Conservation (phyloP, 1,284 basidiomycete species). For the Boletus nobilissimus region DNA sequence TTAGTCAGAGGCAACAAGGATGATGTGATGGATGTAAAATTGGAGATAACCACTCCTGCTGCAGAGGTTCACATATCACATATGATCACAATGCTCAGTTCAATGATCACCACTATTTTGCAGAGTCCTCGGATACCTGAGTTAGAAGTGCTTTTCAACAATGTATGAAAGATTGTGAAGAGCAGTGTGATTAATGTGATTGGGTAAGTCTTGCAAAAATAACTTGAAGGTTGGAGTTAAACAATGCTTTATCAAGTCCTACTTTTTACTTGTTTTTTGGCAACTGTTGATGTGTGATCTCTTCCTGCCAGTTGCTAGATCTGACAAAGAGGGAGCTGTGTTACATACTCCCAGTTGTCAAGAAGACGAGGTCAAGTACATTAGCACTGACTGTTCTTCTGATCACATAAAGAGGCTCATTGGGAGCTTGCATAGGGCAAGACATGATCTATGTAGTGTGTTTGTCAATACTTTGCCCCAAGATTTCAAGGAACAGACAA, state of each 20-base stretch:
- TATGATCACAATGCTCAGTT: conserved; percentile 8
- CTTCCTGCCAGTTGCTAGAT: conserved; percentile 71
- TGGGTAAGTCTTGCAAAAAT: conserved; percentile 62
- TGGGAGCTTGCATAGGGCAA: conserved; percentile 65
- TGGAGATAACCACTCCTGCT: conserved; percentile 27
- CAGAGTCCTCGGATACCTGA: conserved; percentile 83
- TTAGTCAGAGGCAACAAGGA: conserved; percentile 57
- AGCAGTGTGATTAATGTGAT: conserved; percentile 70
- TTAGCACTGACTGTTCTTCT: conserved; percentile 69
- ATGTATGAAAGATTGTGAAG: conserved; percentile 75
- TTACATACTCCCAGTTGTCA: conserved; percentile 67
- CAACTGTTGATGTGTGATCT: conserved; percentile 91
- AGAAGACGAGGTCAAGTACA: conserved; percentile 69
- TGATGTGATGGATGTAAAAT: conserved; percentile 62
- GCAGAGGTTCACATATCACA: conserved; percentile 37
- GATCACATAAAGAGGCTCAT: conserved; percentile 66
- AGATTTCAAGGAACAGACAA: conserved; percentile 82
- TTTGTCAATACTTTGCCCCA: conserved; percentile 66
- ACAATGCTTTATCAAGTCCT: conserved; percentile 59
- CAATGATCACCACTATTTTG: conserved; percentile 28
- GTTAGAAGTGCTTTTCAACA: conserved; percentile 73
- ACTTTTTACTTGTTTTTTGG: conserved; percentile 95
- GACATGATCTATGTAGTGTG: conserved; percentile 68
- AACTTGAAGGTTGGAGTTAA: conserved; percentile 18
- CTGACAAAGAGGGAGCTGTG: conserved; percentile 74